phyloP scores from a whole-genome alignment of 2,329 filamentous ascomycete species.

The Stagonosporopsis rhizophila region DNA sequence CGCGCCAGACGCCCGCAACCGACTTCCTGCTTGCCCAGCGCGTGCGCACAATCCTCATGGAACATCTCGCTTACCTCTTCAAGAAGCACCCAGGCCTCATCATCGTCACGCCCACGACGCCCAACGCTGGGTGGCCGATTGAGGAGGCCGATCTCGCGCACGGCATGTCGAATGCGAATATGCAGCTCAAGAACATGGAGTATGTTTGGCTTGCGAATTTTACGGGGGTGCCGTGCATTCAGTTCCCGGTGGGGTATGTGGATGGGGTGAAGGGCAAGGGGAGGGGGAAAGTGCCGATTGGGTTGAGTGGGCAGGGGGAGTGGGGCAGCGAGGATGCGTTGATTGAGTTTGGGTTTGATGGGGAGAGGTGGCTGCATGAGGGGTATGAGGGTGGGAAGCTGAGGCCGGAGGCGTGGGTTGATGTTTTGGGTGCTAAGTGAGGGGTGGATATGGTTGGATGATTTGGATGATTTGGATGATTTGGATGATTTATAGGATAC shows the following conservation, averaged over 20 bases:
- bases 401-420: conserved; percentile 49
- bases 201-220: conserved; percentile 89
- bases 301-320: conserved; percentile 62
- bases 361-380: conserved; percentile 56
- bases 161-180: conserved; percentile 77
- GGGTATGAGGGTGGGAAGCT: conserved; percentile 44
- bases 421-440: conserved; percentile 44
- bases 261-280: conserved; percentile 58
- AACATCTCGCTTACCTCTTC: conserved; percentile 76
- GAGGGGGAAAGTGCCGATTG: conserved; percentile 63
- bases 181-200: conserved; percentile 78
- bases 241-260: conserved; percentile 76
- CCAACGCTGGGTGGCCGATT: conserved; percentile 77
- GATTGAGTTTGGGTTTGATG: conserved; percentile 61
- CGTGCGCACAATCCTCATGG: conserved; percentile 78
- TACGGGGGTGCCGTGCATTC: conserved; percentile 77
- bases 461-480: background rate
- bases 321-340: conserved; percentile 62
- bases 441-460: too few relatives aligned
- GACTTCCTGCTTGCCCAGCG: conserved; percentile 78
- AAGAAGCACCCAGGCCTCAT: conserved; percentile 75
- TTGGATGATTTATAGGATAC: background rate
- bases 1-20: conserved; percentile 66
- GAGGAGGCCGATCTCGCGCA: conserved; percentile 66
- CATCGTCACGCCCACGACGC: conserved; percentile 79